Evolutionary conservation across 2,329 filamentous ascomycete genomes (phyloP), one percentile per base, ranked within the genome.

Genomic region (Didymella segeticola): DNA sequence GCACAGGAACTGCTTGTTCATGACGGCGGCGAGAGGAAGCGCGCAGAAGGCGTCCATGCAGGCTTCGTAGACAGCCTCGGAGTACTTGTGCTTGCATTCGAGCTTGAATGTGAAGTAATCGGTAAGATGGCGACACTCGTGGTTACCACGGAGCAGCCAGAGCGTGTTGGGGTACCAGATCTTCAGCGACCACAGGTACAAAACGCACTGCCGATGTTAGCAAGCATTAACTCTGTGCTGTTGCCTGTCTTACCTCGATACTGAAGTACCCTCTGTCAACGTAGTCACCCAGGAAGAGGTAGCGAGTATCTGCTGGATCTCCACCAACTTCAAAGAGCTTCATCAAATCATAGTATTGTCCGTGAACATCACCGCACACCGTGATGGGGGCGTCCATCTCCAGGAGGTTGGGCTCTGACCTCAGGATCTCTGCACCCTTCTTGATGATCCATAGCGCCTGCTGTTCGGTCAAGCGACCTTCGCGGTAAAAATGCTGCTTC

Each of bases 31-130:
- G 66, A 99, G 82, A 25, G 95, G 95, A 60, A 99, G 81, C 61
- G 89, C 84, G 80, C 95, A 99, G 83, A 99, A 99, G 0, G 95
- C 96, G 63, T 99, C 93, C 86, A 97, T 96, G 80, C 95, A 98
- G 52, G 95, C 93, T 71, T 99, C 93, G 75, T 99, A 99, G 56
- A 99, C 85, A 61, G 85, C 85, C 79, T 98, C 95, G 27, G 91
- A 96, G 79, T 99, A 99, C 78, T 99, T 99, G 85, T 99, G 95
- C 81, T 96, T 97, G 84, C 95, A 99, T 78, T 99, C 95, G 53
- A 99, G 87, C 83, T 99, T 98, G 83, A 99, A 99, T 57, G 95
- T 99, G 80, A 99, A 99, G 83, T 99, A 99, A 75, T 99, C 95
- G 53, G 95, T 99, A 83, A 99, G 84, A 81, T 99, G 95, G 70